Evolutionary conservation across 2,329 filamentous ascomycete genomes (phyloP).

Genomic region (Aspergillus tanneri): DNA sequence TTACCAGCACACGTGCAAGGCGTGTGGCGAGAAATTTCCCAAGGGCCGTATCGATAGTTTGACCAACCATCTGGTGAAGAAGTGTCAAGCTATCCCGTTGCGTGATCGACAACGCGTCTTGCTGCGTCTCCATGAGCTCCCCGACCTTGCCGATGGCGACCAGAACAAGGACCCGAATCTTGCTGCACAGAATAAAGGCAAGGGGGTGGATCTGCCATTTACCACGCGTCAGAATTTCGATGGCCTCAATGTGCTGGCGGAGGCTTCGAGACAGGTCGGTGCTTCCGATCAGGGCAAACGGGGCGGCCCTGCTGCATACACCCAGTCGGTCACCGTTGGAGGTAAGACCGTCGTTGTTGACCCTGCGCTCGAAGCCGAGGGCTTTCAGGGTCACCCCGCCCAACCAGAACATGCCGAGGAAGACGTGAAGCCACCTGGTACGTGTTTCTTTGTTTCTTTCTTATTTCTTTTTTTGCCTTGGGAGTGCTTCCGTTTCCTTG

Average conservation of each 20-base stretch:
- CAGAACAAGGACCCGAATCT: conserved; percentile 41
- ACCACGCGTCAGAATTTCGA: conserved; percentile 65
- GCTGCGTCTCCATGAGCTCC: conserved; percentile 69
- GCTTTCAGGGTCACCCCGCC: conserved; percentile 35
- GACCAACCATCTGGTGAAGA: conserved; percentile 77
- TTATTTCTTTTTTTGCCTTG: background rate
- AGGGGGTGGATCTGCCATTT: conserved; percentile 44
- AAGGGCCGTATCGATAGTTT: conserved; percentile 85
- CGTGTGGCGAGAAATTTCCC: conserved; percentile 83
- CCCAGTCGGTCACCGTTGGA: conserved; percentile 42
- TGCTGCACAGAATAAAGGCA: conserved; percentile 36
- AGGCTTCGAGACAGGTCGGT: conserved; percentile 78
- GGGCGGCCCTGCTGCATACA: conserved; percentile 35
- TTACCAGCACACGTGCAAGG: conserved; percentile 87
- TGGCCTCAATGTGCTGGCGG: conserved; percentile 79
- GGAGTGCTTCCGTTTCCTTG: conserved; percentile 3
- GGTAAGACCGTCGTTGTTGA: conserved; percentile 45
- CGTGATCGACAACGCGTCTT: conserved; percentile 73
- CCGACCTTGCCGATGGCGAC: conserved; percentile 49
- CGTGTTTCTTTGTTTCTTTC: conserved; percentile 4
- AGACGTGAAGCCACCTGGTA: conserved; percentile 26
- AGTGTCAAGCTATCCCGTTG: conserved; percentile 75
- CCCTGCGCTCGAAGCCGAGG: conserved; percentile 43
- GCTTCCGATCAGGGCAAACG: conserved; percentile 49
- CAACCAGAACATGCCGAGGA: conserved; percentile 30